Percentiles rank a stretch among this genome's conserved stretches.
Evolutionary conservation across 768 basidiomycete species (phyloP).

Genomic region (Russula griseocarnosa): DNA sequence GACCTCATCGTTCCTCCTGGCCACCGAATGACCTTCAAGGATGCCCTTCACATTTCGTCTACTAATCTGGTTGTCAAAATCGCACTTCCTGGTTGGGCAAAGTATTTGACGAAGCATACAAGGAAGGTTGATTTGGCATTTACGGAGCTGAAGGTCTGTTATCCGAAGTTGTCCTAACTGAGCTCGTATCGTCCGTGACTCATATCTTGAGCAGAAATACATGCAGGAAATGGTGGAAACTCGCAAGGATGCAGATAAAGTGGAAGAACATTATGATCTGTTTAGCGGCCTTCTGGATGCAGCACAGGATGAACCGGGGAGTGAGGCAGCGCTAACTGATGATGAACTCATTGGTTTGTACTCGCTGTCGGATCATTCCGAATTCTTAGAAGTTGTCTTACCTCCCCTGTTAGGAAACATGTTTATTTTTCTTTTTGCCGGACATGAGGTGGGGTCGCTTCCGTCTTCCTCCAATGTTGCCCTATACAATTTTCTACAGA

Average conservation of each 20-base stretch:
- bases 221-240: constrained; percentile 32
- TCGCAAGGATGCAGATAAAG: constrained; percentile 20
- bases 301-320: constrained; percentile 23
- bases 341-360: constrained; percentile 28
- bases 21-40: constrained; percentile 47
- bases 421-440: constrained; percentile 38
- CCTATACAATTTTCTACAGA: constrained; percentile 29
- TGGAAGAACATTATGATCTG: constrained; percentile 30
- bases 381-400: not conserved
- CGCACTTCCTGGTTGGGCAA: constrained; percentile 40
- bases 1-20: constrained; percentile 40
- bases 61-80: constrained; percentile 39
- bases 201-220: constrained; percentile 25
- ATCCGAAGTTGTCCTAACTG: not conserved
- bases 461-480: not conserved
- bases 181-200: not conserved
- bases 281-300: constrained; percentile 32
- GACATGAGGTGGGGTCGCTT: constrained; percentile 32
- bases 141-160: constrained; percentile 42
- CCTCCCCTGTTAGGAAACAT: constrained; percentile 25
- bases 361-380: not conserved
- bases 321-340: constrained; percentile 24
- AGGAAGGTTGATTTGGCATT: constrained; percentile 39
- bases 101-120: constrained; percentile 37
- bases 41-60: constrained; percentile 45